Base-by-base conservation (phyloP, 306 rosid species). In the Alnus glutinosa region DNA sequence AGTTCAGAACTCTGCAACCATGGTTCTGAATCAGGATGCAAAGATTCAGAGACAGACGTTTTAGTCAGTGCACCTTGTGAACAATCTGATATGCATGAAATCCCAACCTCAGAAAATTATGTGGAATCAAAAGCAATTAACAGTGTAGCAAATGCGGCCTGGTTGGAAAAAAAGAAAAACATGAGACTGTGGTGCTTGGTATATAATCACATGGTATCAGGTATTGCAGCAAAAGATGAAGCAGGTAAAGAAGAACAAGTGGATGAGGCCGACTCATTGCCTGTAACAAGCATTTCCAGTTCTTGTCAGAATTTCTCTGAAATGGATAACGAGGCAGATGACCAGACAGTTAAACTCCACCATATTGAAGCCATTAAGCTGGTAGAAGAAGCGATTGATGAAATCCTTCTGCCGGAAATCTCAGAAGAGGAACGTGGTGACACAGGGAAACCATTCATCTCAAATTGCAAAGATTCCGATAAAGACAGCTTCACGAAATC, bases 311-410 rank as follows among this genome's bases (percentile, higher is more conserved):
- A 74, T 68, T 73, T 55, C 16, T 63, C 82, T 2, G 74, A 44
- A 70, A 42, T 14, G 28, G 47, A 61, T 51, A 48, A 36, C 76
- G 80, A 82, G 58, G 81, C 74, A 77, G 79, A 81, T 39, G 88
- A 83, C 44, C 75, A 82, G 13, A 89, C 83, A 30, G 83, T 85
- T 55, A 78, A 83, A 75, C 92, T 77, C n/a, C 90, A 66, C 47
- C 90, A 82, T 72, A 82, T 84, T 67, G 98, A 96, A 90, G 90
- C 97, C 67, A 83, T 93, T 80, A 93, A 88, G 92, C 86, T 93
- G 46, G 91, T 96, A 54, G 97, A 96, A 80, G 97, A 90, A 79
- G 99, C 98, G 3, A 96, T 96, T 73, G 99, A 96, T 77, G 90
- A 92, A 55, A 90, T 93, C 76, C 77, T 84, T 74, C 86, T 88